Percentiles rank a stretch among this genome's conserved stretches.
phyloP scores from a whole-genome alignment of 2,329 filamentous ascomycete genomes.

The Talaromyces sp. region DNA sequence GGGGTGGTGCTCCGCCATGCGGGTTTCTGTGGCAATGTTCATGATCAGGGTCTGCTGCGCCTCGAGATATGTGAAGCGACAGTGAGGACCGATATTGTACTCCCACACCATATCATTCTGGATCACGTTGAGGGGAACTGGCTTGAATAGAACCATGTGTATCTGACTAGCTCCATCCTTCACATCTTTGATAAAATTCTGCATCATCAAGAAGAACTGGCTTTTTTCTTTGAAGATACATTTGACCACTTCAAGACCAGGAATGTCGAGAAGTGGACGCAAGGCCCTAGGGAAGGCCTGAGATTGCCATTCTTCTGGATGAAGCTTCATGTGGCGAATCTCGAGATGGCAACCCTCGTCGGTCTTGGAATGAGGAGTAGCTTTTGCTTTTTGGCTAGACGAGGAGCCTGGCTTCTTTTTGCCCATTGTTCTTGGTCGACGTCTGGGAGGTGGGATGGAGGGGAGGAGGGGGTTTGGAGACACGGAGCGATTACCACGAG shows the following conservation, averaged over 20 bases:
- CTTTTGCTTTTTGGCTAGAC: neutral
- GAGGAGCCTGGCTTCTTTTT: neutral
- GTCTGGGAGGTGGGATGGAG: neutral
- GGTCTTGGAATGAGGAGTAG: neutral
- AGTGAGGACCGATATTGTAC: slow-evolving; percentile 12
- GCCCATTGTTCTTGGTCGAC: neutral
- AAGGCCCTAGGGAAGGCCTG: slow-evolving; percentile 7
- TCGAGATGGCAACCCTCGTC: neutral
- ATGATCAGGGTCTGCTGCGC: slow-evolving; percentile 6
- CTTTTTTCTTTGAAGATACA: neutral
- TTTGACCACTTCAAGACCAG: neutral
- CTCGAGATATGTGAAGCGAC: slow-evolving; percentile 15
- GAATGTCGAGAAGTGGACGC: neutral
- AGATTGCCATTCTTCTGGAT: neutral
- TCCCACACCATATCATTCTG: neutral
- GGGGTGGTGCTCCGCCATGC: slow-evolving; percentile 3
- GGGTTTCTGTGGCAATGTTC: slow-evolving; percentile 9
- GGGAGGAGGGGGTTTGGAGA: neutral
- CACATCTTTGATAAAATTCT: neutral
- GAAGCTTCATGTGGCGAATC: neutral
- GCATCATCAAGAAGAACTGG: neutral
- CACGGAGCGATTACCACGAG: neutral
- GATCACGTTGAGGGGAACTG: neutral
- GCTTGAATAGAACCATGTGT: slow-evolving; percentile 1
- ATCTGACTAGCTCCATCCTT: neutral